Percentiles rank a stretch among this genome's conserved stretches.
phyloP scores from a whole-genome alignment of 1,284 basidiomycete species.

The Fomitopsis betulina region DNA sequence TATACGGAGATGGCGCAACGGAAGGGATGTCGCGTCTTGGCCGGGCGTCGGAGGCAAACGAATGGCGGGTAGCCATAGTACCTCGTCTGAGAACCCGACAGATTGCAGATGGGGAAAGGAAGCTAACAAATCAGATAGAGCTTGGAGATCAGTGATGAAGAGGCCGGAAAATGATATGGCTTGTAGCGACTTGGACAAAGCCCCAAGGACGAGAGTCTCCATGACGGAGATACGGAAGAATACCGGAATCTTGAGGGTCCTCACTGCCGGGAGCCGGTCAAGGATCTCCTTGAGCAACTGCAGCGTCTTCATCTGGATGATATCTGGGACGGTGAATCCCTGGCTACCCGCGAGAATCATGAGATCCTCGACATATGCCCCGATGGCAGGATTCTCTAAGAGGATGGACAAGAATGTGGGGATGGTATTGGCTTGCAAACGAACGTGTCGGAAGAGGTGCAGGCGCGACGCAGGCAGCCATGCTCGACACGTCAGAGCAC shows the following conservation, averaged over 20 bases:
- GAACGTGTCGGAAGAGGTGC: constrained; percentile 8
- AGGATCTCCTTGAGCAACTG: background rate
- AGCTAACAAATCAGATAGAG: background rate
- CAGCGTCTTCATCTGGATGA: background rate
- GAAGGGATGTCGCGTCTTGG: background rate
- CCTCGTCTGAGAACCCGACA: background rate
- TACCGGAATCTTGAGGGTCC: background rate
- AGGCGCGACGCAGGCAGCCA: constrained; percentile 10
- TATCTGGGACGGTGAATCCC: background rate
- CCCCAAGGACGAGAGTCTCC: background rate
- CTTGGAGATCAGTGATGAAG: background rate
- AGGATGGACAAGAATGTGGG: background rate
- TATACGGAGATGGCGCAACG: background rate
- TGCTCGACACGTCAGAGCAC: constrained; percentile 6
- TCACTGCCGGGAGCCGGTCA: background rate
- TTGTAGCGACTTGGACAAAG: background rate
- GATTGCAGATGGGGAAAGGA: background rate
- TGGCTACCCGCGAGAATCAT: background rate
- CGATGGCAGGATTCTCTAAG: background rate
- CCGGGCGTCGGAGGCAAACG: background rate
- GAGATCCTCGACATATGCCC: background rate
- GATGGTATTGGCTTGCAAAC: background rate
- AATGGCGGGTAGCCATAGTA: background rate
- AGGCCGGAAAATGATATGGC: background rate
- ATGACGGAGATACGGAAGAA: constrained; percentile 1